Percentiles rank a stretch among this genome's conserved stretches.
Evolutionary conservation across 805 yeast species (phyloP).

Genomic region (Grigorovia transvaalensis): DNA sequence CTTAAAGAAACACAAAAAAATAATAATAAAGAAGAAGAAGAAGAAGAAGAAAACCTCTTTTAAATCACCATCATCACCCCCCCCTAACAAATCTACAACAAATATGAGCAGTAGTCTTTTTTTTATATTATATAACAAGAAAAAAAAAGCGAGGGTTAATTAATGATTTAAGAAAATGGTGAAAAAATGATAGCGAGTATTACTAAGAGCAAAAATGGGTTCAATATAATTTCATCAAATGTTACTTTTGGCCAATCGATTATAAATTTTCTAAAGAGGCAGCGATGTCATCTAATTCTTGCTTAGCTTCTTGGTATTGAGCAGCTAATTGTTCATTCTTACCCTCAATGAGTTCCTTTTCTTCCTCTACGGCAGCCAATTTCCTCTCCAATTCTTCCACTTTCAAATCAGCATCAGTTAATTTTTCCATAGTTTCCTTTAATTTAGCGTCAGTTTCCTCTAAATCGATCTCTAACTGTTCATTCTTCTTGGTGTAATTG

Average conservation of each 20-base stretch:
- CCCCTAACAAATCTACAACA: no score
- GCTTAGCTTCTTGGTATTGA: slow-evolving; percentile 75
- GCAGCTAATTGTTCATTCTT: slow-evolving; percentile 80
- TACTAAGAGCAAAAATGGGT: not conserved
- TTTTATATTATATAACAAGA: no score
- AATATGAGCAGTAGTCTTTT: no score
- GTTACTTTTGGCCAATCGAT: not conserved
- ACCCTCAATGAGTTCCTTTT: slow-evolving; percentile 83
- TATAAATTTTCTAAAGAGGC: slow-evolving; percentile 72
- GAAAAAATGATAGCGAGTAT: not conserved
- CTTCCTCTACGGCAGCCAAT: slow-evolving; percentile 83
- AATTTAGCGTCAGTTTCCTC: slow-evolving; percentile 80
- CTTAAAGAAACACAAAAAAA: no score
- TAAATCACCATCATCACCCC: no score
- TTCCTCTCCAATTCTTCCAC: slow-evolving; percentile 94
- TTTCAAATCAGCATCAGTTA: slow-evolving; percentile 91
- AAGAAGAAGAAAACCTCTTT: no score
- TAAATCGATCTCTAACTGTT: slow-evolving; percentile 72
- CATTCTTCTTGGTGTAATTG: slow-evolving; percentile 82
- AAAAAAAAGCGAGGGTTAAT: no score
- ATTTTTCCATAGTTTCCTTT: slow-evolving; percentile 86
- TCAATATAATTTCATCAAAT: not conserved
- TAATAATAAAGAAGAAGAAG: no score
- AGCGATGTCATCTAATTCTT: slow-evolving; percentile 93
- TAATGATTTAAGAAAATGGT: not conserved